Base-by-base conservation (phyloP, 1,284 basidiomycete species). In the Fomitopsis palustris region DNA sequence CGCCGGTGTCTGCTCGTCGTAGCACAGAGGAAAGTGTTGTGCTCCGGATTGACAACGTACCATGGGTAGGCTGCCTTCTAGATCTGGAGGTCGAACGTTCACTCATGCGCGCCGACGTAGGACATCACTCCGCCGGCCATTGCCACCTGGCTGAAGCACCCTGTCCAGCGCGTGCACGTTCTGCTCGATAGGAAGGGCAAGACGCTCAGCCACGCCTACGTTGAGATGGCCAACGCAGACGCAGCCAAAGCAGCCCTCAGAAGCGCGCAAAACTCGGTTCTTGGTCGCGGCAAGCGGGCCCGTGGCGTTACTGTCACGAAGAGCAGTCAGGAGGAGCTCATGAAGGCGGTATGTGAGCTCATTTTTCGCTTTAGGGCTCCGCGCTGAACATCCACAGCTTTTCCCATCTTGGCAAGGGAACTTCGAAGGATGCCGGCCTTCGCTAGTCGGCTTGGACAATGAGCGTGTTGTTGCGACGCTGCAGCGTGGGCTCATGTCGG, bases 41-140 rank as follows among this genome's bases (percentile, higher is more conserved):
- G 17, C 77, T 93, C 53, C 78, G 90, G 25, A 88, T 93, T 65
- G 91, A 92, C 67, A 92, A 93, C 65, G 89, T 92, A 56, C 91
- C 91, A 54, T 93, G 90, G 90, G 89, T 91, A 70, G 45, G 85
- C n/a, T 17, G 35, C n/a, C 52, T 2, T 27, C 27, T 16, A 55
- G n/a, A n/a, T 55, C 43, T n/a, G n/a, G n/a, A n/a, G 47, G 35
- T 37, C 12, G 12, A 25, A 57, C 54, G 37, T 29, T 51, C 56
- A 43, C 35, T 38, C 41, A 25, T 57, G 5, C 64, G 42, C 14
- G 60, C 19, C 59, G 91, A 89, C 60, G 21, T 59, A 92, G 90
- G 90, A 93, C 68, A 89, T 93, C 61, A 92, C 91, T 0, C 90
- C 91, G 9, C 80, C 83, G 19, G 84, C 82, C 58, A 86, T 92